phyloP scores from a whole-genome alignment of 2,329 filamentous ascomycete species.

The Cercospora sp. region DNA sequence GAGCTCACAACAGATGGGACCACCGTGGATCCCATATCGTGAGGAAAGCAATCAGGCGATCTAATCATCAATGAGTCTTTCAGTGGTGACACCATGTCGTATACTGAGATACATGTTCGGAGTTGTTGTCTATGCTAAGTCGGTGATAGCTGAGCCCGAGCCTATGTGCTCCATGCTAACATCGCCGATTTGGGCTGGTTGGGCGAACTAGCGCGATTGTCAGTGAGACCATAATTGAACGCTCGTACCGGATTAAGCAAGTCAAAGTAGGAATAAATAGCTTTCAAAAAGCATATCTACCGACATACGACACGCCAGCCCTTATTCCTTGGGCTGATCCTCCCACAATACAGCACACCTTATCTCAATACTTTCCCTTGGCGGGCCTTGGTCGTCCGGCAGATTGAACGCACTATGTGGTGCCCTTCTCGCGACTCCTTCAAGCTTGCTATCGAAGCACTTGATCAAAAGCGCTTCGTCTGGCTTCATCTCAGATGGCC shows the following conservation, averaged over 20 bases:
- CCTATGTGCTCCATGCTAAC: not conserved
- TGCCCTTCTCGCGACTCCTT: slow-evolving; percentile 19
- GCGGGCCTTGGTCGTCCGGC: slow-evolving; percentile 16
- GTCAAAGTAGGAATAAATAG: not conserved
- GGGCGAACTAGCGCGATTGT: not conserved
- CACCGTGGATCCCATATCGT: not conserved
- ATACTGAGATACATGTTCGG: not conserved
- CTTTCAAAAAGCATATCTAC: not conserved
- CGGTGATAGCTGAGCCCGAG: not conserved
- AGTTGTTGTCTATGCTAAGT: not conserved
- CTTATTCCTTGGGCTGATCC: slow-evolving; percentile 7
- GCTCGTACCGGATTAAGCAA: not conserved
- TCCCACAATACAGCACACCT: slow-evolving; percentile 25
- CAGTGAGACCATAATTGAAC: not conserved
- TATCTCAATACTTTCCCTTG: slow-evolving; percentile 26
- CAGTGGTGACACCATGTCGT: not conserved
- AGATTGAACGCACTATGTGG: slow-evolving; percentile 19
- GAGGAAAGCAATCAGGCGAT: not conserved
- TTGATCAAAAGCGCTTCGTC: slow-evolving; percentile 26
- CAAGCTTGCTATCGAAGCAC: slow-evolving; percentile 21
- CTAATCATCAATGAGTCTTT: not conserved
- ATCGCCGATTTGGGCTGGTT: not conserved
- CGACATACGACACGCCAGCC: not conserved
- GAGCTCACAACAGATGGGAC: not conserved
- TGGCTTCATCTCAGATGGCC: slow-evolving; percentile 19